A percentile compares a stretch with the other conserved stretches of the same genome.
These are phyloP conservation scores for Sporothrix brasiliensis DNA, from an alignment of 2,329 filamentous ascomycete species.

Conservation along the genomic window DNA sequence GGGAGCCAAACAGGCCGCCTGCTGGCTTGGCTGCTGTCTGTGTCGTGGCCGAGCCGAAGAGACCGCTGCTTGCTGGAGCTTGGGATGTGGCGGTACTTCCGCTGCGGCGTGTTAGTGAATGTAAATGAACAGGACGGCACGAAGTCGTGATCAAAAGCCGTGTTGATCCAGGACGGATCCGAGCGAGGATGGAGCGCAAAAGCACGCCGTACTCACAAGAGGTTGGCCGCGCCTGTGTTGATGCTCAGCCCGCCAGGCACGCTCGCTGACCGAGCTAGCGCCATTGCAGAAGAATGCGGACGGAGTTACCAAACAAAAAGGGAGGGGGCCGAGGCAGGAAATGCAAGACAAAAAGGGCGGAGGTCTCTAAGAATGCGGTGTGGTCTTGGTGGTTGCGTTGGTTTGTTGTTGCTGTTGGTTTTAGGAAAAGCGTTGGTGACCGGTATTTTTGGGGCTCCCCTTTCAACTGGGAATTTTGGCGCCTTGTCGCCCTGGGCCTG, in stretches of 20 bases:
- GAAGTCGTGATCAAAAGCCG: constrained; percentile 39
- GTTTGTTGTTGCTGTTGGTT: constrained; percentile 16
- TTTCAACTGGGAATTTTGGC: constrained; percentile 16
- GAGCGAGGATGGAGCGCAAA: not conserved
- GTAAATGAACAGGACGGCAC: constrained; percentile 43
- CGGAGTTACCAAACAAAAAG: not conserved
- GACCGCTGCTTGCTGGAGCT: constrained; percentile 34
- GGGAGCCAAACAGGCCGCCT: constrained; percentile 33
- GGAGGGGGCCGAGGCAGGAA: not conserved
- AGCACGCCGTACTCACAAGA: constrained; percentile 48
- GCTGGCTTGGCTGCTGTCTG: constrained; percentile 38
- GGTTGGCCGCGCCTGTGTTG: constrained; percentile 64
- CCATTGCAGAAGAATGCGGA: constrained; percentile 44
- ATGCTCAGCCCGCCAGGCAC: constrained; percentile 64
- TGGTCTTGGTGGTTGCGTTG: constrained; percentile 4
- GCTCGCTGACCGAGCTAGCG: constrained; percentile 60
- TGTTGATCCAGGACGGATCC: not conserved
- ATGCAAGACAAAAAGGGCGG: not conserved
- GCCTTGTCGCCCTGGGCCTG: not conserved
- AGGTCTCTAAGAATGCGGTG: constrained; percentile 10
- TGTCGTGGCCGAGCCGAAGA: constrained; percentile 42
- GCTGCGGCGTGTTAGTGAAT: not conserved
- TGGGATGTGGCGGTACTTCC: constrained; percentile 36
- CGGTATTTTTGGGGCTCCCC: constrained; percentile 2
- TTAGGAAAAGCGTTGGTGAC: not conserved